Evolutionary conservation across 257 asterid genomes (phyloP).

Genomic region (Verbascum thapsus): DNA sequence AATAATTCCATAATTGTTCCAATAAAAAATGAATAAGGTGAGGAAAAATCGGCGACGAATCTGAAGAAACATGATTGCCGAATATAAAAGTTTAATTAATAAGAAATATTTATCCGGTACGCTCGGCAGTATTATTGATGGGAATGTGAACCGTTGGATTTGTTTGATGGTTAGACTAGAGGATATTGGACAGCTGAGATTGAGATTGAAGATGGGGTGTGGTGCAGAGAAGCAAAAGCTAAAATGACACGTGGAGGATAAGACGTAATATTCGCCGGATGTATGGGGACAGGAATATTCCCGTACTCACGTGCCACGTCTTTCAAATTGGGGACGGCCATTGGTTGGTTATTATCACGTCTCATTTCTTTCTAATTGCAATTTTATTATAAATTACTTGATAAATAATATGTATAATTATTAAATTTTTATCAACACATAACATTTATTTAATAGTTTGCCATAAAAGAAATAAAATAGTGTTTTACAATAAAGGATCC

Average conservation of each 20-base stretch:
- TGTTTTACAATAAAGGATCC: too few relatives aligned
- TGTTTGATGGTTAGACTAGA: background rate
- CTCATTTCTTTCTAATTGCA: too few relatives aligned
- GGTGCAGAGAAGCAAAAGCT: slow-evolving; percentile 13
- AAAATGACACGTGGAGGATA: slow-evolving; percentile 38
- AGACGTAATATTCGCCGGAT: slow-evolving; percentile 50
- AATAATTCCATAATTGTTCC: too few relatives aligned
- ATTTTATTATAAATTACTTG: too few relatives aligned
- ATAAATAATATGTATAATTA: too few relatives aligned
- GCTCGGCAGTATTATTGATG: background rate
- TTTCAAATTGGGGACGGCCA: slow-evolving; percentile 37
- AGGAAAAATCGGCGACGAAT: slow-evolving; percentile 75
- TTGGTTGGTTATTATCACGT: slow-evolving; percentile 28
- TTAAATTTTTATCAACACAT: too few relatives aligned
- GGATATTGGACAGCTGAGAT: slow-evolving; percentile 26
- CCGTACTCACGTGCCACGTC: slow-evolving; percentile 84
- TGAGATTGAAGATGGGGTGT: background rate
- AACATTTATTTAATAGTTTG: too few relatives aligned
- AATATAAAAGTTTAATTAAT: slow-evolving; percentile 15
- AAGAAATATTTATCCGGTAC: slow-evolving; percentile 25
- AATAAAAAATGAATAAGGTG: too few relatives aligned
- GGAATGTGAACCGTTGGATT: background rate
- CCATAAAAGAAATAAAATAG: too few relatives aligned
- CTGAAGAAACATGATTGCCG: slow-evolving; percentile 51
- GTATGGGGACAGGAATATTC: slow-evolving; percentile 68